Evolutionary conservation across 177 flowering plant genomes (phyloP), one percentile per base, ranked within the genome.

Genomic region (Vitis hybrid): DNA sequence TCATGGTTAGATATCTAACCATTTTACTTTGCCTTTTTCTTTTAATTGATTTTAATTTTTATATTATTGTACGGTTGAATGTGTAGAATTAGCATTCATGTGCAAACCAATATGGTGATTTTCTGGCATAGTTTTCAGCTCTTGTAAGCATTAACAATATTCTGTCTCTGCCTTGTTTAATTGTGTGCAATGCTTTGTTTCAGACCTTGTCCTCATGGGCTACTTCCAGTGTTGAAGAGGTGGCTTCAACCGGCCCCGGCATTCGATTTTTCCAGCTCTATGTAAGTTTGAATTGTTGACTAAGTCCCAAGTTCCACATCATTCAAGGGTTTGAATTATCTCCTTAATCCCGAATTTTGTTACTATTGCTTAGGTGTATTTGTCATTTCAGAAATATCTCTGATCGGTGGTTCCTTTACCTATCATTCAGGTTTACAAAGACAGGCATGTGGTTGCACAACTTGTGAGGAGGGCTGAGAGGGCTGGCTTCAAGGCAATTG

Each of bases 401-500:
- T 56, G 48, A 34, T 62, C 57, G 51, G 32, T 69, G 51, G 57
- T 30, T 62, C 12, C 9, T 21, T 61, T 56, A 13, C 51, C 54
- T 52, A 2, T 56, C 34, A 15, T 70, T 60, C 61, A 94, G 98
- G 98, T 95, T n/a, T 79, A 81, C 82, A 93, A 89, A 76, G 89
- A 95, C 81, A 88, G 99, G 69, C 85, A 89, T 76, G 89, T 93
- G 56, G 97, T 89, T 71, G 80, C 72, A 14, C 97, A 91, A 75
- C 96, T 95, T 67, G 97, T 95, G 56, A 84, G 91, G 77, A 87
- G 99, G 80, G 99, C 99, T 59, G 98, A 95, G 80, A 87, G 86
- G 80, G 98, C 98, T 72, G 98, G 98, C 19, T 94, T 90, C 77
- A 93, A 90, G 80, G 99, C 99, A 14, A 93, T 94, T 80, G 99